Percentiles rank a stretch among this genome's conserved stretches.
These are phyloP conservation scores for Sporisorium exsertum DNA, from an alignment of 1,284 basidiomycete genomes.

Conservation along the genomic window DNA sequence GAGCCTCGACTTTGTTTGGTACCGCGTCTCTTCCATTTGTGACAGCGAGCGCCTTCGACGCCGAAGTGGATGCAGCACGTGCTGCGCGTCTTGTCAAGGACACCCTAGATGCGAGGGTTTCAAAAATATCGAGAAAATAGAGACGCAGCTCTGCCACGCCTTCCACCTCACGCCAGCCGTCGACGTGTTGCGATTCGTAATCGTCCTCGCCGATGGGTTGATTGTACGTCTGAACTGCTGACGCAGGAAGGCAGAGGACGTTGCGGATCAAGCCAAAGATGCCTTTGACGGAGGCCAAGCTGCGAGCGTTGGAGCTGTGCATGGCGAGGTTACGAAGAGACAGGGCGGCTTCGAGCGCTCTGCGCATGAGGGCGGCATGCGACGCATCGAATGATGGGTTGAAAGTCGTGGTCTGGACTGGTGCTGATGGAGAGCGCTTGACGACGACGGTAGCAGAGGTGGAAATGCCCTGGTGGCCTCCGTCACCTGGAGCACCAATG, in stretches of 20 bases:
- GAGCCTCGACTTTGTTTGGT: neutral
- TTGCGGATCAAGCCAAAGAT: constrained; percentile 44
- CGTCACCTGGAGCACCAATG: constrained; percentile 55
- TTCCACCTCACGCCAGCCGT: constrained; percentile 52
- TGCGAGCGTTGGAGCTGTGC: constrained; percentile 41
- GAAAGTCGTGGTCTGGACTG: neutral
- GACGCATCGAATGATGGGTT: constrained; percentile 23
- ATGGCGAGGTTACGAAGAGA: constrained; percentile 58
- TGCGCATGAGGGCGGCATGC: constrained; percentile 56
- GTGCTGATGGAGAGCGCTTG: neutral
- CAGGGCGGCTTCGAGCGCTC: constrained; percentile 56
- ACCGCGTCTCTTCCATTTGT: constrained; percentile 6
- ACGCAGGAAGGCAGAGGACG: constrained; percentile 35
- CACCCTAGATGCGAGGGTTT: constrained; percentile 45
- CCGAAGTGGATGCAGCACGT: neutral
- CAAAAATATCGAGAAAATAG: constrained; percentile 64
- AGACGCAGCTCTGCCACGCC: constrained; percentile 60
- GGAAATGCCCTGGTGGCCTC: constrained; percentile 29
- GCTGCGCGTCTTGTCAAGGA: constrained; percentile 48
- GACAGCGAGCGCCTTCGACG: neutral
- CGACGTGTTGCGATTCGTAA: constrained; percentile 21
- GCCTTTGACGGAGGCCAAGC: constrained; percentile 29
- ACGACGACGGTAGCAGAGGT: neutral
- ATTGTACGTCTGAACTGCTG: constrained; percentile 8
- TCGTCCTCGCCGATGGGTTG: neutral